Base-by-base conservation (phyloP, 345 rosid genomes). In the Eucalyptus cladocalyx region DNA sequence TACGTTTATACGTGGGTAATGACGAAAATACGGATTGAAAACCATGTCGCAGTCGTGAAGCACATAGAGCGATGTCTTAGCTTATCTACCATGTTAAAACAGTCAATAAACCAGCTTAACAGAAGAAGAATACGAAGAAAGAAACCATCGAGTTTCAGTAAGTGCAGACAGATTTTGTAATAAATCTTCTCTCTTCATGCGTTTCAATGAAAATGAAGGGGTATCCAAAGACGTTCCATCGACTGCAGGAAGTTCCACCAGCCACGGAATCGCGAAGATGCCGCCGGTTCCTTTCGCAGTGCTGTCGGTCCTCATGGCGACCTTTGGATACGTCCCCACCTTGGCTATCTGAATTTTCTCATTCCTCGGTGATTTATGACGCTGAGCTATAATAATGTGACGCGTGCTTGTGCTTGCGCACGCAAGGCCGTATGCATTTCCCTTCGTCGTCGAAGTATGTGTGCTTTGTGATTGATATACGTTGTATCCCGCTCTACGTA, bases 301-400 rank as follows among this genome's bases (percentile, higher is more conserved):
- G 56, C 86, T 69, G 86, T 89, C 88, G 24, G 60, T 89, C 87
- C 45, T 88, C 90, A 45, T 89, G 88, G 93, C 92, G 54, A 65
- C 91, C 40, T 72, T 18, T n/a, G 88, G 90, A 54, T 88, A 91
- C 10, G n/a, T 86, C 40, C 80, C 88, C 28, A 8, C 26, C 11
- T 72, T 87, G 87, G 89, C 76, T 88, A 56, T 80, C 92, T 91
- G 89, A 91, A 53, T 76, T 86, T 60, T 40, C 67, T 26, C 8
- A 37, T 17, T 11, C 21, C 12, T 53, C n/a, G 86, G 48, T 62
- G 37, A 53, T 54, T 28, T 86, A 32, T 16, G 86, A 76, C 69
- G 76, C n/a, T 28, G 67, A 58, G 13, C 65, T 58, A 26, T 26
- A 26, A 26, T 58, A 58, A 58, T 11, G 14, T 58, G 60, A 58